Percentiles rank a stretch among this genome's conserved stretches.
phyloP scores from a whole-genome alignment of 2,329 filamentous ascomycete genomes.

The Colletotrichum spinosum region DNA sequence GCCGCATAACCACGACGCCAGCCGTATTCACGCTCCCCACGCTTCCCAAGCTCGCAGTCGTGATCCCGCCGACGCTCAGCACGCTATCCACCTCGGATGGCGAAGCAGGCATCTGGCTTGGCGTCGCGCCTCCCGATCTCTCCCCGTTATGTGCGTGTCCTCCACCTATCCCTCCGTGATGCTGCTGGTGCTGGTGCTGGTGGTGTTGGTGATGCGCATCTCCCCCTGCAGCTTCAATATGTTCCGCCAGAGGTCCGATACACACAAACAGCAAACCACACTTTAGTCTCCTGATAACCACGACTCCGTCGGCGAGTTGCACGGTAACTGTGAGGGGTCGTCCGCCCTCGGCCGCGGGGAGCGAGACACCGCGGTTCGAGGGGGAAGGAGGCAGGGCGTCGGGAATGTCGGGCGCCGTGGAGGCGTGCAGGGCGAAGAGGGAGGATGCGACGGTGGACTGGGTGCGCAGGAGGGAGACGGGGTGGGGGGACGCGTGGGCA shows the following conservation, averaged over 20 bases:
- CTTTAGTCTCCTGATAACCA: conserved; percentile 67
- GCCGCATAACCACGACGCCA: conserved; percentile 63
- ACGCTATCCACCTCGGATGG: conserved; percentile 61
- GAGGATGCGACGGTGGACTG: conserved; percentile 74
- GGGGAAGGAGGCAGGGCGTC: conserved; percentile 53
- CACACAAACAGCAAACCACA: conserved; percentile 73
- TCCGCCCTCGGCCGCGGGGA: conserved; percentile 37
- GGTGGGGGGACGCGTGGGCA: conserved; percentile 65
- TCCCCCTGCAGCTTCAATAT: conserved; percentile 32
- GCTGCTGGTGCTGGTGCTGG: conserved; percentile 37
- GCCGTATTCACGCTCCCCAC: conserved; percentile 53
- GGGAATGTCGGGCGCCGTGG: conserved; percentile 54
- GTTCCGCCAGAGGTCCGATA: conserved; percentile 59
- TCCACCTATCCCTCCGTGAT: conserved; percentile 5
- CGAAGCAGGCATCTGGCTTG: conserved; percentile 44
- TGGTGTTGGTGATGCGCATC: conserved; percentile 1
- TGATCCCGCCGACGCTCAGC: conserved; percentile 57
- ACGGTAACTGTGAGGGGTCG: conserved; percentile 62
- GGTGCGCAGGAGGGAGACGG: conserved; percentile 68
- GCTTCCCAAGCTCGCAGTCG: conserved; percentile 54
- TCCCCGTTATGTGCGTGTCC: conserved; percentile 31
- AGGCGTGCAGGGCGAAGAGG: conserved; percentile 69
- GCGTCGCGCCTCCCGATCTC: conserved; percentile 44
- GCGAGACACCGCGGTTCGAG: conserved; percentile 25
- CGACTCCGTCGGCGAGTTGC: conserved; percentile 68